phyloP scores from a whole-genome alignment of 2,329 filamentous ascomycete genomes.

The Talaromyces atroroseus region DNA sequence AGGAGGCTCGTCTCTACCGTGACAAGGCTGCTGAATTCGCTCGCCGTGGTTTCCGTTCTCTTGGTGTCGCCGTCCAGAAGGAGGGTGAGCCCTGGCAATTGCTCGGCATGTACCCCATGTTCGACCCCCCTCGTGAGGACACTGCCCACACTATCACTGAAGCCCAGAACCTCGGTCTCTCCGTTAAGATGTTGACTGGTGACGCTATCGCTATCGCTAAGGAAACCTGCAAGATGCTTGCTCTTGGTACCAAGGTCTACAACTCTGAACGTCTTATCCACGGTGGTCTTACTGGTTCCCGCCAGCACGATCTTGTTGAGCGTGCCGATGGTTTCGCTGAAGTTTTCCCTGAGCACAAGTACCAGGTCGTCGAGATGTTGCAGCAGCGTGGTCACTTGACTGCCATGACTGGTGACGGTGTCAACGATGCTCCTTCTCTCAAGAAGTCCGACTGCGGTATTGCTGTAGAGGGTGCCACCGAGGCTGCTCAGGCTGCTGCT shows the following conservation, averaged over 20 bases:
- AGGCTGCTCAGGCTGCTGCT: constrained; percentile 62
- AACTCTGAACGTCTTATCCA: constrained; percentile 68
- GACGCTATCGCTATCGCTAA: constrained; percentile 70
- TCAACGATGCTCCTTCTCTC: constrained; percentile 63
- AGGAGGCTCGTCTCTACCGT: constrained; percentile 59
- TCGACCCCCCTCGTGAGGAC: constrained; percentile 68
- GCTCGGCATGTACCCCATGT: constrained; percentile 68
- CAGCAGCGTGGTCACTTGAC: constrained; percentile 63
- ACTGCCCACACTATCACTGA: constrained; percentile 68
- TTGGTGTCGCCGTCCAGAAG: constrained; percentile 68
- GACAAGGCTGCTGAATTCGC: constrained; percentile 66
- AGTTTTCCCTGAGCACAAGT: constrained; percentile 66
- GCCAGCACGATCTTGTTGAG: constrained; percentile 67
- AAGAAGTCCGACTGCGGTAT: constrained; percentile 67
- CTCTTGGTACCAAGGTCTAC: constrained; percentile 69
- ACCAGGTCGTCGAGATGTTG: constrained; percentile 65
- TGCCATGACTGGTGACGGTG: constrained; percentile 66
- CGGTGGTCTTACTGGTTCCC: constrained; percentile 62
- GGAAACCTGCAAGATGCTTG: constrained; percentile 71
- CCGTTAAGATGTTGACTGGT: constrained; percentile 71
- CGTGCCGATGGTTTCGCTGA: constrained; percentile 64
- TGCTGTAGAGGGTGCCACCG: constrained; percentile 61
- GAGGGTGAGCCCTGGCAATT: constrained; percentile 64
- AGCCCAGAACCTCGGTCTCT: constrained; percentile 65
- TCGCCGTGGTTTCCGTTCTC: constrained; percentile 67